Evolutionary conservation across 140 eudicot genomes (phyloP), one percentile per base, ranked within the genome.

Genomic region (Cichorium intybus): DNA sequence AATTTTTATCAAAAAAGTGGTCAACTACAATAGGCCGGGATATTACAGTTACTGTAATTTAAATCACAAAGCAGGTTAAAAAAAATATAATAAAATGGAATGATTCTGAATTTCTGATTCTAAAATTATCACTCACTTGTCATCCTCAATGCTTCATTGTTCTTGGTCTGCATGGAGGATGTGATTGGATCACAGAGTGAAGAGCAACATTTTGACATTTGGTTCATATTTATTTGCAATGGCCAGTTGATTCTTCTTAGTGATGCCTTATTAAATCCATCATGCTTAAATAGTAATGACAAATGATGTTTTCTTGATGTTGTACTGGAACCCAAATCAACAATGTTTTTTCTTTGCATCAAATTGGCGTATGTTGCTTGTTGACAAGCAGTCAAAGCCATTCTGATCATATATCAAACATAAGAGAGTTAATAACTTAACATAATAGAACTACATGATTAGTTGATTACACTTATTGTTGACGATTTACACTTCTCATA

Each of bases 121-220:
- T 28, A 17, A 17, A 16, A 1, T 56, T 50, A 54, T 49, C 55
- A 80, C 84, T 78, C 69, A 83, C 95, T 68, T 65, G 55, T 60
- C 56, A 52, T 64, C 33, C 37, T 65, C 59, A 35, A 35, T 64
- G 79, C 63, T 60, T 50, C 67, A 20, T 77, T 11, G 35, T 27
- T 14, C 45, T 49, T 49, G 64, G 24, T 33, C 27, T 55, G 76
- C 10, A 34, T 24, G 68, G 80, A 54, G 3, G 71, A 74, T 55
- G 65, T 35, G 27, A 57, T 27, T 48, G 76, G 68, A 70, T 53
- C 58, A 58, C 51, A 46, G 51, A 28, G 37, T 17, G 68, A 45
- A 4, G 73, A 60, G 23, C 17, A 66, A 56, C 20, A 54, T 41
- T 33, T 70, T 31, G 43, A 64, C 2, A 51, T 56, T 24, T n/a